Conservation (phyloP, 345 rosid species). For the Aurinia saxatilis region DNA sequence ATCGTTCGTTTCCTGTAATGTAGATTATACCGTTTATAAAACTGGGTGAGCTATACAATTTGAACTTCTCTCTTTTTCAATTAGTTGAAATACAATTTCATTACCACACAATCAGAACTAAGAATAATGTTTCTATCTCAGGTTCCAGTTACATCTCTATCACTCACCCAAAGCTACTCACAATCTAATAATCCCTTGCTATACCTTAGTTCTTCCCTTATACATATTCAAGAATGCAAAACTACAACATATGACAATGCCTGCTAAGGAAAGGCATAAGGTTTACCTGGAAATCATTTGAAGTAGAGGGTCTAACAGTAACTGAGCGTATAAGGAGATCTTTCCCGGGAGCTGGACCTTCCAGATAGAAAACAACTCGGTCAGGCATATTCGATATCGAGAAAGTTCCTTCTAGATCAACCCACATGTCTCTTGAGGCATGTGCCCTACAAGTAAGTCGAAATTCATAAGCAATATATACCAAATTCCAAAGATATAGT, state of each 20-base stretch:
- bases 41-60: background rate
- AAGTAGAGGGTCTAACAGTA: constrained; percentile 38
- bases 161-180: background rate
- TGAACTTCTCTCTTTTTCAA: background rate
- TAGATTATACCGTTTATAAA: background rate
- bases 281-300: constrained; percentile 35
- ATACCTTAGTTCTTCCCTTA: background rate
- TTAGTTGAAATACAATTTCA: background rate
- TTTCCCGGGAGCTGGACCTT: constrained; percentile 85
- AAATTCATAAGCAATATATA: background rate
- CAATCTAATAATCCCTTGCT: background rate
- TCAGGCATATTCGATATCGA: constrained; percentile 55
- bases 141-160: background rate
- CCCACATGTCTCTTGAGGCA: constrained; percentile 62
- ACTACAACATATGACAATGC: background rate
- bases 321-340: constrained; percentile 77
- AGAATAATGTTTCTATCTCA: background rate
- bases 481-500: background rate
- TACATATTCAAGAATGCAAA: background rate
- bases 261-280: background rate
- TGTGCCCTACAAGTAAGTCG: constrained; percentile 41
- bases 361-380: constrained; percentile 66
- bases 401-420: constrained; percentile 67
- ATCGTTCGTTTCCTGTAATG: background rate
- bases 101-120: background rate